These are phyloP conservation scores for Baudoinia panamericana DNA, from an alignment of 495 filamentous ascomycete genomes.

Conservation along the genomic window DNA sequence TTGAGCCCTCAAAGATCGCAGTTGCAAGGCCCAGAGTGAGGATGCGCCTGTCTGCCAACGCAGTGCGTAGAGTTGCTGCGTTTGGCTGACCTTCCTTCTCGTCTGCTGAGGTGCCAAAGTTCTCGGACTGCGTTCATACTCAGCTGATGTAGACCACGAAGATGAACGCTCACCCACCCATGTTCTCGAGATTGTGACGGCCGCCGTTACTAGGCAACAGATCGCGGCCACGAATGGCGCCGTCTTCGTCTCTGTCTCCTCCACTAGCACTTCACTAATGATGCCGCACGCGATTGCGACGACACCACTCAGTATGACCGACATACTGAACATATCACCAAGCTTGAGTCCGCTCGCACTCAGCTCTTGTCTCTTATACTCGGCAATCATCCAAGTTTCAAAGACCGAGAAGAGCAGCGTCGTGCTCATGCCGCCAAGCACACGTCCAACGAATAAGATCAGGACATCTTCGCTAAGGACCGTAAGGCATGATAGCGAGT, in stretches of 20 bases:
- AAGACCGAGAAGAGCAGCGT: constrained; percentile 43
- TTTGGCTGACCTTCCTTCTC: constrained; percentile 11
- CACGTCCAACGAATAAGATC: constrained; percentile 36
- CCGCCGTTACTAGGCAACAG: constrained; percentile 24
- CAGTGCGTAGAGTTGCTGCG: neutral
- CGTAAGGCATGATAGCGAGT: constrained; percentile 38
- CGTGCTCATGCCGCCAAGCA: constrained; percentile 42
- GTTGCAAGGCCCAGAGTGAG: constrained; percentile 36
- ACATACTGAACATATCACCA: constrained; percentile 35
- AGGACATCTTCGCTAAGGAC: constrained; percentile 29
- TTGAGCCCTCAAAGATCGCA: constrained; percentile 43
- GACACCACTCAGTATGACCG: constrained; percentile 39
- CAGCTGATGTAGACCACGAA: no score
- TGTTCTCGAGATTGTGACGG: constrained; percentile 23
- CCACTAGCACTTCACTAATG: constrained; percentile 30
- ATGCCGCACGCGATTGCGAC: constrained; percentile 39
- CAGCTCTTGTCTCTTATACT: constrained; percentile 27
- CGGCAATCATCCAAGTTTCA: constrained; percentile 48
- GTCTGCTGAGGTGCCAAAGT: no score
- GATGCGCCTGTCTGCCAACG: constrained; percentile 28
- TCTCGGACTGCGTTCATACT: no score
- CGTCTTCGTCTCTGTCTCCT: constrained; percentile 34
- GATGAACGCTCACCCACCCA: constrained; percentile 41
- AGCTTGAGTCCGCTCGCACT: constrained; percentile 27
- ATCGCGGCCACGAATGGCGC: constrained; percentile 38